Evolutionary conservation across 305 asterid species (phyloP).

Genomic region (Fraxinus sp.): DNA sequence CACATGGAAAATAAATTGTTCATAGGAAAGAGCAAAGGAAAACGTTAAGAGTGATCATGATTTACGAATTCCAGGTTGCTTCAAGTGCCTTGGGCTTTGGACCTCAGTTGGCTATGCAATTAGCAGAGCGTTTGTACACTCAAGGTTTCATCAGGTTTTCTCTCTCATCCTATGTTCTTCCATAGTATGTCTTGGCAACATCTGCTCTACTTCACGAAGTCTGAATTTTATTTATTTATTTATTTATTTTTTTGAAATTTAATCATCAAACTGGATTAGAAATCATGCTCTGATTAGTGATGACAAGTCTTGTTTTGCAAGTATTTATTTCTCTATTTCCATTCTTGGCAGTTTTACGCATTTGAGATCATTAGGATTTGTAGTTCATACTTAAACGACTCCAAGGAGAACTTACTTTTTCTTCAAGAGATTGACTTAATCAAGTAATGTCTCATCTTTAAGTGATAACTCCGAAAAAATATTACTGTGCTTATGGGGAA

Average conservation of each 20-base stretch:
- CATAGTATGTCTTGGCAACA: constrained; percentile 9
- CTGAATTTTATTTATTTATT: not conserved
- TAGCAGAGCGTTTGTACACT: constrained; percentile 91
- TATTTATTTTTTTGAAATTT: not conserved
- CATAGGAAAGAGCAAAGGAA: not conserved
- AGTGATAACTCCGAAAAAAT: not conserved
- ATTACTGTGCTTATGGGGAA: not conserved
- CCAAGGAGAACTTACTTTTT: not conserved
- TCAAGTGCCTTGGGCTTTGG: constrained; percentile 91
- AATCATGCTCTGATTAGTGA: not conserved
- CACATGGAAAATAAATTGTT: not conserved
- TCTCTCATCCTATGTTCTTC: constrained; percentile 11
- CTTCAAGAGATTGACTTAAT: not conserved
- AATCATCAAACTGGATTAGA: constrained; percentile 10
- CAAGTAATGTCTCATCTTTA: not conserved
- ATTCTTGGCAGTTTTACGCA: not conserved
- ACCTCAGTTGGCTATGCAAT: constrained; percentile 87
- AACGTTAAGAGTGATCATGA: constrained; percentile 11
- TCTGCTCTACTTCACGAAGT: constrained; percentile 5
- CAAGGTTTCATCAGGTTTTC: constrained; percentile 87
- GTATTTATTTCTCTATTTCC: not conserved
- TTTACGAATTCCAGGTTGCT: constrained; percentile 63
- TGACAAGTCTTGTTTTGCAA: not conserved
- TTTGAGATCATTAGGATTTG: not conserved
- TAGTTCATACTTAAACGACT: not conserved